Base-by-base conservation (phyloP, 169 alveolate species). In the Neospora caninum region DNA sequence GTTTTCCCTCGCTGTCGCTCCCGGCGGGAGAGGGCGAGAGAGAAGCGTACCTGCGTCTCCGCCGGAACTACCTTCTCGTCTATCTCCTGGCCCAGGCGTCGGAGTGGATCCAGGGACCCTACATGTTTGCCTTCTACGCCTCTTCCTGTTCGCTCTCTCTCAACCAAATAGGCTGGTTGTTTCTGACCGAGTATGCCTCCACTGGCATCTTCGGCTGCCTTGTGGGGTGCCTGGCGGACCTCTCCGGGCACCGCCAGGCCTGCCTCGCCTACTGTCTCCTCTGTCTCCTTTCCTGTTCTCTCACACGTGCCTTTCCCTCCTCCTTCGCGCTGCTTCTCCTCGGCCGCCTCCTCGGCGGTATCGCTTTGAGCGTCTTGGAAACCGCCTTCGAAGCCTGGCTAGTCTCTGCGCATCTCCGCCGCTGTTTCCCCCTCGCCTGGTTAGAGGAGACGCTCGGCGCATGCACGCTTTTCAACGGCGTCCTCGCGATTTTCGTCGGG, bases 271-370 rank as follows among this genome's bases (percentile, higher is more conserved):
- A 78, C 80, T 78, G 45, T 38, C 67, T 91, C 78, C 39, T 43
- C 10, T 91, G 91, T n/a, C 6, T 80, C 10, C 53, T 39, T 16
- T 42, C 94, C 20, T 80, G 89, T n/a, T 0, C n/a, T 18, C 41
- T 91, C 43, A 78, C 94, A 10, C 91, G 91, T 86, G 20, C n/a
- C 31, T 45, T 41, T 73, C 43, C 45, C 42, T 78, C 86, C 29
- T 31, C 70, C 82, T 91, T 80, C 73, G 36, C 91, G 18, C 34
- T n/a, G 25, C 91, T 91, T 4, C 53, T 80, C 1, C 91, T 80
- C 29, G 94, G 89, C 9, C 20, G 94, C 9, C 58, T 78, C 58
- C 27, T 91, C 22, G 94, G 94, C 36, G 94, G 94, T 2, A 84
- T 36, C 16, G 94, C 91, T 18, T 39, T 84, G n/a, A 80, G 84